These are phyloP conservation scores for Eudorina sp. DNA, from an alignment of 139 green algal species.

Conservation along the genomic window DNA sequence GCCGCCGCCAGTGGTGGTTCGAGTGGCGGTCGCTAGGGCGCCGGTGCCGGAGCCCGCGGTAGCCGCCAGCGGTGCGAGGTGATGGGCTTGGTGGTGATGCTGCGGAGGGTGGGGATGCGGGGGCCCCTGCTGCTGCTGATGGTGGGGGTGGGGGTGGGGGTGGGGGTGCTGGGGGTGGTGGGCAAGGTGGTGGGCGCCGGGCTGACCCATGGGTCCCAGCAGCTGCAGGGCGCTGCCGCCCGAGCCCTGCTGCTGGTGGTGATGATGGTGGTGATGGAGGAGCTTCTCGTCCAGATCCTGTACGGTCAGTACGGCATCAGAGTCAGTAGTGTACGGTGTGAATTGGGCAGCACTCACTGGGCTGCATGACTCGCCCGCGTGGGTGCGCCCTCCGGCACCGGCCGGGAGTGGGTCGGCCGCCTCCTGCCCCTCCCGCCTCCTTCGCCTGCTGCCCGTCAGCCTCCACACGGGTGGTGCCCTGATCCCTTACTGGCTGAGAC, in stretches of 20 bases:
- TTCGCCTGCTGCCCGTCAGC: no score
- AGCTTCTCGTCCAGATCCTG: slow-evolving; percentile 30
- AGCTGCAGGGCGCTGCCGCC: not conserved
- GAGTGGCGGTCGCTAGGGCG: no score
- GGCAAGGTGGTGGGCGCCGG: not conserved
- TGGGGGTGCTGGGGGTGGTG: not conserved
- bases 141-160: not conserved
- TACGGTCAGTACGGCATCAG: no score
- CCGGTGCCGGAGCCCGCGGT: not conserved
- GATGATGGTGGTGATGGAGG: not conserved
- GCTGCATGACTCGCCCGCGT: no score
- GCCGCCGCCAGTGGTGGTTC: not conserved
- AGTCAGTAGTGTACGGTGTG: no score
- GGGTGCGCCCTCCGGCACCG: no score
- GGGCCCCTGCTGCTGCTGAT: not conserved
- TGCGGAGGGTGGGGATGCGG: not conserved
- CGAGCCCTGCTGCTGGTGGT: not conserved
- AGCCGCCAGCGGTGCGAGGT: not conserved
- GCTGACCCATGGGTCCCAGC: no score
- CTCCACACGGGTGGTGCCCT: no score
- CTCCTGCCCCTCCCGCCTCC: no score
- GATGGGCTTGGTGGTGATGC: not conserved
- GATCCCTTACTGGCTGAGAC: no score
- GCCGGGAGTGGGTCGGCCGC: no score
- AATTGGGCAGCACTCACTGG: no score